These are phyloP conservation scores for Austroboletus novae-zelandiae DNA, from an alignment of 1,284 basidiomycete species.

Conservation along the genomic window DNA sequence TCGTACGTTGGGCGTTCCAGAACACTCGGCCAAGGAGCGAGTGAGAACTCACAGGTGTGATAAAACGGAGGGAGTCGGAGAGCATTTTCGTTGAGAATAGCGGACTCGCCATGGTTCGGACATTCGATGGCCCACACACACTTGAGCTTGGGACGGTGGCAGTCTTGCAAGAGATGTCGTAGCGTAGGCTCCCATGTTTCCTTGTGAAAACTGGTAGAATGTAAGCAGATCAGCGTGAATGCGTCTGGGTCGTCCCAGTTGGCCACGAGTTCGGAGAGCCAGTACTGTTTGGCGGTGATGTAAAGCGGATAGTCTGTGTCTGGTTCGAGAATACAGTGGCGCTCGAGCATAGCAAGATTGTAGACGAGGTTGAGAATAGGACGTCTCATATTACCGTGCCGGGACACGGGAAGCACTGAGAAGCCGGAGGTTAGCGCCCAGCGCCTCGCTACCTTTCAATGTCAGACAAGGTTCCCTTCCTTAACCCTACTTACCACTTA, in stretches of 20 bases:
- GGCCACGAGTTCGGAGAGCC: constrained; percentile 38
- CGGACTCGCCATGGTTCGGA: constrained; percentile 51
- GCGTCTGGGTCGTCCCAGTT: constrained; percentile 37
- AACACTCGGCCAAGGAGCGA: background rate
- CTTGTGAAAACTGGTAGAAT: constrained; percentile 66
- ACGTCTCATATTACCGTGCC: too few species aligned
- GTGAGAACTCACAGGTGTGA: constrained; percentile 42
- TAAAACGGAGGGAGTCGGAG: constrained; percentile 41
- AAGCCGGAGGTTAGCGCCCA: too few species aligned
- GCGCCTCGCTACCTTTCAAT: too few species aligned
- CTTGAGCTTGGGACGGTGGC: constrained; percentile 35
- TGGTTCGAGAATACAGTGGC: constrained; percentile 23
- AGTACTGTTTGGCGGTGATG: constrained; percentile 57
- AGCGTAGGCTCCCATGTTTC: constrained; percentile 64
- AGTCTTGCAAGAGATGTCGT: constrained; percentile 16
- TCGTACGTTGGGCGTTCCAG: background rate
- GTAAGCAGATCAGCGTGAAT: constrained; percentile 53
- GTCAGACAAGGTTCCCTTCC: too few species aligned
- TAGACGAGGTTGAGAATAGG: too few species aligned
- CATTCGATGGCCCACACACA: constrained; percentile 55
- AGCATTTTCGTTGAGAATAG: constrained; percentile 38
- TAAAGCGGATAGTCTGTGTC: constrained; percentile 43
- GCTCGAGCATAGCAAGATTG: constrained; percentile 20
- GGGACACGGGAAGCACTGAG: too few species aligned
- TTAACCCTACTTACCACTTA: too few species aligned